These are phyloP conservation scores for Epichloe festucae DNA, from an alignment of 2,329 filamentous ascomycete genomes.

Conservation along the genomic window DNA sequence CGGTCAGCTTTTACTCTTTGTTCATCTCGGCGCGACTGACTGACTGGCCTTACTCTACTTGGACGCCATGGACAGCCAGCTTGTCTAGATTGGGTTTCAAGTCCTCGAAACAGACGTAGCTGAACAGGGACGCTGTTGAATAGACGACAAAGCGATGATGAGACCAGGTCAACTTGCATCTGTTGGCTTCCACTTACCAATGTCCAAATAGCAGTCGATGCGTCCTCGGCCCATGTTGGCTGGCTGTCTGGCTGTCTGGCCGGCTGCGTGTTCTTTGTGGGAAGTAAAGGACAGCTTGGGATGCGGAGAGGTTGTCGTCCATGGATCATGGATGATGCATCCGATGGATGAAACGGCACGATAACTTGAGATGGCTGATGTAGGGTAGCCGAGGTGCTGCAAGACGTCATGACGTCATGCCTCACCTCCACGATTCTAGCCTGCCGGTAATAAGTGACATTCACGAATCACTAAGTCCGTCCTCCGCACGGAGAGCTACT, in stretches of 20 bases:
- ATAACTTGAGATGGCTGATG: too few species aligned
- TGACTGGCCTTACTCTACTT: constrained; percentile 45
- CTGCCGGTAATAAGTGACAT: too few species aligned
- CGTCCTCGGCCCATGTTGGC: constrained; percentile 42
- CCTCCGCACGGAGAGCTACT: too few species aligned
- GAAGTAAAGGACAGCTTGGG: neutral
- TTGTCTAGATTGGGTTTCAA: constrained; percentile 40
- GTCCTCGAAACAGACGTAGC: constrained; percentile 44
- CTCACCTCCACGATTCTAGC: too few species aligned
- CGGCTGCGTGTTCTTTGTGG: too few species aligned
- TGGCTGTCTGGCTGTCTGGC: neutral
- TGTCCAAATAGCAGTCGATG: constrained; percentile 56
- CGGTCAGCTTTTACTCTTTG: neutral
- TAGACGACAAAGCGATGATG: neutral
- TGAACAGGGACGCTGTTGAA: constrained; percentile 48
- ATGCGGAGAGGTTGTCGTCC: too few species aligned
- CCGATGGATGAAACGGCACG: too few species aligned
- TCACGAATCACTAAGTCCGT: too few species aligned
- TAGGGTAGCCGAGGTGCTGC: too few species aligned
- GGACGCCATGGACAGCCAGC: constrained; percentile 44
- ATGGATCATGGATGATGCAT: too few species aligned
- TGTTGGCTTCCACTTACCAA: constrained; percentile 30
- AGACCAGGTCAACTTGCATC: neutral
- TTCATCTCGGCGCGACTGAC: neutral
- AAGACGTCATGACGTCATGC: too few species aligned